phyloP scores from a whole-genome alignment of 495 filamentous ascomycete genomes.

The Staphylotrichum tortipilum region DNA sequence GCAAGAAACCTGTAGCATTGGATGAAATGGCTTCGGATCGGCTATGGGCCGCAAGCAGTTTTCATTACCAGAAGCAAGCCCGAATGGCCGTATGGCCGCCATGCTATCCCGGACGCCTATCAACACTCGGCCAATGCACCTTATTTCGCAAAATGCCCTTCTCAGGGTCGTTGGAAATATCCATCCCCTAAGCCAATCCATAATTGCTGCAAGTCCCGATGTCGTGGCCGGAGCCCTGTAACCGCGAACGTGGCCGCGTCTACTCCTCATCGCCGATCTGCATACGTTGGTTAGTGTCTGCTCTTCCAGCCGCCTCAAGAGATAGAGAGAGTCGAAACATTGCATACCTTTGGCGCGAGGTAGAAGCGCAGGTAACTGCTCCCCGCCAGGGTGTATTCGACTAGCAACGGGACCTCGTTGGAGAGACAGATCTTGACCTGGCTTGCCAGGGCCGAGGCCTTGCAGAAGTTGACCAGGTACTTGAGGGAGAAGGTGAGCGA shows the following conservation, averaged over 20 bases:
- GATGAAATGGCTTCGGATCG: not conserved
- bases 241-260: constrained; percentile 12
- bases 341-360: constrained; percentile 83
- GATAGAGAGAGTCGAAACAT: no score
- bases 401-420: constrained; percentile 90
- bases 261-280: constrained; percentile 92
- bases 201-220: constrained; percentile 6
- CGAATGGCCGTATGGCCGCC: constrained; percentile 9
- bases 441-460: constrained; percentile 75
- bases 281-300: not conserved
- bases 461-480: constrained; percentile 99
- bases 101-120: not conserved
- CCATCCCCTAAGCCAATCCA: constrained; percentile 14
- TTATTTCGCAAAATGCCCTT: not conserved
- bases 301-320: no score
- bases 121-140: constrained; percentile 1
- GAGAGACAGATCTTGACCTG: constrained; percentile 87
- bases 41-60: not conserved
- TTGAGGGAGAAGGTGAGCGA: constrained; percentile 97
- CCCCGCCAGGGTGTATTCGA: constrained; percentile 76
- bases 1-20: not conserved
- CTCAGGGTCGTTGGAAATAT: constrained; percentile 1
- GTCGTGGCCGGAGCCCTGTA: not conserved
- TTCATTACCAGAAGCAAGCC: constrained; percentile 13
- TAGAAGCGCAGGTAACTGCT: constrained; percentile 94